These are phyloP conservation scores for Aphanomyces stellatus DNA, from an alignment of 352 stramenopile genomes.

Conservation along the genomic window DNA sequence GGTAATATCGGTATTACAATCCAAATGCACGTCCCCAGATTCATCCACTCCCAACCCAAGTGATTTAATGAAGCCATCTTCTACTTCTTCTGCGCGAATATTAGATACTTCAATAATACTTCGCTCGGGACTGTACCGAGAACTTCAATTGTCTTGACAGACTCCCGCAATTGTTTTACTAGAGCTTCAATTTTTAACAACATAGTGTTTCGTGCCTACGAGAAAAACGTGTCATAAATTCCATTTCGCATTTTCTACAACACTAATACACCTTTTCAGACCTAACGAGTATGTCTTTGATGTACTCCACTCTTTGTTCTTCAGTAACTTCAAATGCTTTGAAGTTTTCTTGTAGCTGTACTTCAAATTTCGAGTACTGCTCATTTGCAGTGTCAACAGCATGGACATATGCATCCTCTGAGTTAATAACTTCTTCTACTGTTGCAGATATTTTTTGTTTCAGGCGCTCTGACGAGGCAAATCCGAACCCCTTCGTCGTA, in stretches of 20 bases:
- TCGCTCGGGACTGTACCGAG: conserved; percentile 33
- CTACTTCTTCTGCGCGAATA: conserved; percentile 46
- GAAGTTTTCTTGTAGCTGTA: conserved; percentile 68
- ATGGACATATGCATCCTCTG: conserved; percentile 61
- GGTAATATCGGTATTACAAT: neutral
- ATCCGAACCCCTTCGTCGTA: conserved; percentile 52
- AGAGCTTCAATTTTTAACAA: conserved; percentile 37
- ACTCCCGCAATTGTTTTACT: conserved; percentile 42
- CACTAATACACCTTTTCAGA: conserved; percentile 31
- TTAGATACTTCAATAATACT: neutral
- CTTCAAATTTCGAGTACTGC: conserved; percentile 52
- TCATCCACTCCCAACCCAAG: neutral
- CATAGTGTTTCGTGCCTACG: conserved; percentile 31
- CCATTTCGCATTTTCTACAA: neutral
- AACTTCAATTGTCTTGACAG: conserved; percentile 46
- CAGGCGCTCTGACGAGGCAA: conserved; percentile 54
- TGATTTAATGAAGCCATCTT: conserved; percentile 43
- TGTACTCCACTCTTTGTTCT: conserved; percentile 71
- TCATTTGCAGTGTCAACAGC: conserved; percentile 59
- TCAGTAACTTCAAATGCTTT: conserved; percentile 75
- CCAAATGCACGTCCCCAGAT: neutral
- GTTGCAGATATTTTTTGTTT: conserved; percentile 45
- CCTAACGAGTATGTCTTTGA: conserved; percentile 64
- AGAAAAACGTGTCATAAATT: neutral
- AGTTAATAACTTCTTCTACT: conserved; percentile 56